Conservation (phyloP, 495 filamentous ascomycete genomes). For the Hyaloscypha bicolor region DNA sequence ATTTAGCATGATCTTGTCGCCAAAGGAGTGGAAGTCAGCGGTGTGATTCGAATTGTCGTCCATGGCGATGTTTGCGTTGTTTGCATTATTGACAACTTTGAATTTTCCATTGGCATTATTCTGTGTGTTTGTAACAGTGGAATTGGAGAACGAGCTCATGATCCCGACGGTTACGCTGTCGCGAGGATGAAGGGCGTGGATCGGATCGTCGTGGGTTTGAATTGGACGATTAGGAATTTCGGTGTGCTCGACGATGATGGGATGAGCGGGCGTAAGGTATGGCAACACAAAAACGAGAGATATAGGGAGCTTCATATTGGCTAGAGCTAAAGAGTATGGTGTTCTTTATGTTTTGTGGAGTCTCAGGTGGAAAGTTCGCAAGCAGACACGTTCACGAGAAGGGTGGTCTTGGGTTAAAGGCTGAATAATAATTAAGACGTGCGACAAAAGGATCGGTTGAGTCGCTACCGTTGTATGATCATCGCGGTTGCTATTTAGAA, state of each 20-base stretch:
- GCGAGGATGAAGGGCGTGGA: background rate
- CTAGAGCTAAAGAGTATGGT: background rate
- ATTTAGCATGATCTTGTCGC: slow-evolving; percentile 5
- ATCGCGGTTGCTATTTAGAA: background rate
- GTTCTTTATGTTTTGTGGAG: background rate
- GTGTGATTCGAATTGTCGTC: slow-evolving; percentile 6
- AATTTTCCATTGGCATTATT: background rate
- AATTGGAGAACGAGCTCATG: background rate
- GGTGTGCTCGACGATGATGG: slow-evolving; percentile 6
- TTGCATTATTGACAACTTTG: background rate
- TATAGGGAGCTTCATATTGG: background rate
- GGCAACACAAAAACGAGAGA: background rate
- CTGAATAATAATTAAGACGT: no score
- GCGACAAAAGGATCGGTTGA: background rate
- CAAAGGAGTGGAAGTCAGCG: background rate
- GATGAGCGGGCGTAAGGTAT: background rate
- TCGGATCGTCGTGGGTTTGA: background rate
- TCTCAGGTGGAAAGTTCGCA: background rate
- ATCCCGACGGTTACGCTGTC: background rate
- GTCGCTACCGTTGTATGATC: background rate
- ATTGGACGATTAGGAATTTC: background rate
- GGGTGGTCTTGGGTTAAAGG: no score
- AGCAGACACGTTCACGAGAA: background rate
- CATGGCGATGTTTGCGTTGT: slow-evolving; percentile 1
- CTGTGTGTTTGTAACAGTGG: background rate